A percentile compares a stretch with the other conserved stretches of the same genome.
phyloP scores from a whole-genome alignment of 331 rosid genomes.

The Pyrus hybrid region DNA sequence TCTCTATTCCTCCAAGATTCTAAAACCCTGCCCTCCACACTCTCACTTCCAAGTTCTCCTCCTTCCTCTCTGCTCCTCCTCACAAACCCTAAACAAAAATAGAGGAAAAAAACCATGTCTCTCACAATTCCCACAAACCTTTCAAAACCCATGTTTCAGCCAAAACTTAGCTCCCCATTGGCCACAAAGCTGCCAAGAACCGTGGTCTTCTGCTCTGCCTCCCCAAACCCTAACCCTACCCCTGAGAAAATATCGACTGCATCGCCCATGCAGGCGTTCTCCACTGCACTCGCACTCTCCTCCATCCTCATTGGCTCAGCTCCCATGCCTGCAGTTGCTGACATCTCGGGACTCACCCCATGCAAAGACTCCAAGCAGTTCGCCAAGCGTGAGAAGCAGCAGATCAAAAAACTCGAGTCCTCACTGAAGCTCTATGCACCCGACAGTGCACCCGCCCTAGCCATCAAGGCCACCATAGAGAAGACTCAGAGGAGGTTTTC shows the following conservation, averaged over 20 bases:
- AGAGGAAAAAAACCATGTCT: constrained; percentile 41
- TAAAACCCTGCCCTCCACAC: constrained; percentile 42
- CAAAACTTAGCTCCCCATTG: constrained; percentile 33
- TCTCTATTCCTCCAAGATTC: constrained; percentile 36
- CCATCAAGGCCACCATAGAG: constrained; percentile 72
- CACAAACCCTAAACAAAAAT: background rate
- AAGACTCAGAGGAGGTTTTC: constrained; percentile 82
- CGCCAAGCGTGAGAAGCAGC: constrained; percentile 80
- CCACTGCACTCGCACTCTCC: constrained; percentile 89
- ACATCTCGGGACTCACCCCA: constrained; percentile 84
- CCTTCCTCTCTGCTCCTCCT: background rate
- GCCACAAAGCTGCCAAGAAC: constrained; percentile 22
- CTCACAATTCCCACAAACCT: constrained; percentile 85
- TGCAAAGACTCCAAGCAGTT: constrained; percentile 95
- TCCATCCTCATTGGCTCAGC: constrained; percentile 70
- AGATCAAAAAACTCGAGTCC: constrained; percentile 67
- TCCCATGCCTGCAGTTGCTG: constrained; percentile 82
- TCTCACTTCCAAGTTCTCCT: background rate
- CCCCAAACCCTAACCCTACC: constrained; percentile 4
- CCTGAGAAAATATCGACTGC: constrained; percentile 10
- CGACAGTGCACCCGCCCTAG: constrained; percentile 88
- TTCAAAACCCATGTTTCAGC: constrained; percentile 58
- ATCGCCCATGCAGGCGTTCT: constrained; percentile 57
- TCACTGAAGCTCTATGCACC: constrained; percentile 63
- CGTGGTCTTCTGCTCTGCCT: constrained; percentile 35